Base-by-base conservation (phyloP, 2,329 filamentous ascomycete species). In the Helminthosporium solani region DNA sequence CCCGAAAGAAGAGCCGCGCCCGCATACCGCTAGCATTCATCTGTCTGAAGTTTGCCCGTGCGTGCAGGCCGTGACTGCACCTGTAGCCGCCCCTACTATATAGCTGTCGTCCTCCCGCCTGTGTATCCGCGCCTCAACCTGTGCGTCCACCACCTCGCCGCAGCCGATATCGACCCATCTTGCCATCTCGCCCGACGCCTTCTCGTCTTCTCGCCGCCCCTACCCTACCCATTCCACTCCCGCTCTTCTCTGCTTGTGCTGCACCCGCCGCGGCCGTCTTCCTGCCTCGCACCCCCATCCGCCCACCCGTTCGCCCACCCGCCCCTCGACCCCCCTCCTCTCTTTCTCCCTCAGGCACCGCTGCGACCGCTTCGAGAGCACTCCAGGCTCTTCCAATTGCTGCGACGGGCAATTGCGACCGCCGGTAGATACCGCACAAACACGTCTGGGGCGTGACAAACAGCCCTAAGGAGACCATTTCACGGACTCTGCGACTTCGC, bases 71-170 rank as follows among this genome's bases (percentile, higher is more conserved):
- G 52, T 49, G 44, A 20, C 44, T 50, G 44, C 36, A 47, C 50
- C 47, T 35, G 37, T 42, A n/a, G 14, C 28, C 43, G 40, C 36
- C 36, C 30, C 31, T 40, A 11, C 53, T 61, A 48, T 59, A 61
- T 57, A 54, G 45, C 43, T 46, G 12, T 28, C 47, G 33, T 38
- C 39, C 30, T 38, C 40, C 49, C 40, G n/a, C n/a, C n/a, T n/a
- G n/a, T n/a, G n/a, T n/a, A n/a, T n/a, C n/a, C n/a, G 40, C 19
- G 28, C 41, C 35, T n/a, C 39, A 9, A 15, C 21, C 38, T 16
- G 19, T 38, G 14, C 14, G 35, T 34, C 30, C 16, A 5, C 25
- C 23, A 27, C 36, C 48, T 41, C 35, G 35, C 5, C 33, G 19
- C 35, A 38, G 35, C 35, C 25, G 35, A 23, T 38, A 38, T 12